Evolutionary conservation across 306 rosid genomes (phyloP).

Genomic region (Crotalaria pallida): DNA sequence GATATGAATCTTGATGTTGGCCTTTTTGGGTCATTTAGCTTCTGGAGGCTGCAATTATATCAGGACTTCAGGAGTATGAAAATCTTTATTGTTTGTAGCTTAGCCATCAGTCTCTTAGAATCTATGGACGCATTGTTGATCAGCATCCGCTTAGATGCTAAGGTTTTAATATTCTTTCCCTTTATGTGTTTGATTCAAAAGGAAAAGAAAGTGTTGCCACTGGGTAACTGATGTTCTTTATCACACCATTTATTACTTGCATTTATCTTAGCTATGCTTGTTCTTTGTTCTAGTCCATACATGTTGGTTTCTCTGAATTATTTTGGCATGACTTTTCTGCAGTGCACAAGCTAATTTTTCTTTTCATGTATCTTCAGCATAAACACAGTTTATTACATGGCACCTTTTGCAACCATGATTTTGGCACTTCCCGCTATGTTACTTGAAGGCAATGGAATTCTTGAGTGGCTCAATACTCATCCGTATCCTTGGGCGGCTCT

Average conservation of each 20-base stretch:
- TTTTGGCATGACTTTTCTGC: slow-evolving; percentile 9
- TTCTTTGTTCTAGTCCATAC: not conserved
- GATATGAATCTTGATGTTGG: not conserved
- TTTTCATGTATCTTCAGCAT: slow-evolving; percentile 49
- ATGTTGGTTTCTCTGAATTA: slow-evolving; percentile 1
- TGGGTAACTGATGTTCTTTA: not conserved
- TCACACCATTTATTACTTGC: not conserved
- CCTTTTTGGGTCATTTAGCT: not conserved
- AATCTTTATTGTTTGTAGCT: not conserved
- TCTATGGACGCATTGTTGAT: not conserved
- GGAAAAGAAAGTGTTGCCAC: not conserved
- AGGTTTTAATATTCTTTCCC: not conserved
- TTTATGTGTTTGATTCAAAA: slow-evolving; percentile 10
- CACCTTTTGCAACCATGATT: slow-evolving; percentile 96
- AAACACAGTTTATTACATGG: slow-evolving; percentile 98
- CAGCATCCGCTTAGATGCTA: not conserved
- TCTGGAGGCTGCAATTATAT: not conserved
- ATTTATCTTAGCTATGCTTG: not conserved
- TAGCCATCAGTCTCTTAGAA: not conserved
- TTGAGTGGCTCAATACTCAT: slow-evolving; percentile 80
- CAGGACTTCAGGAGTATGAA: not conserved
- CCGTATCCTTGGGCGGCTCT: slow-evolving; percentile 62
- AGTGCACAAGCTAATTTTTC: slow-evolving; percentile 15
- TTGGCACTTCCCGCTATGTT: slow-evolving; percentile 86
- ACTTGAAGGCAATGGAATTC: slow-evolving; percentile 85